A percentile compares a stretch with the other conserved stretches of the same genome.
Evolutionary conservation across 1,284 basidiomycete species (phyloP).

Genomic region (Pyrrhoderma noxium): DNA sequence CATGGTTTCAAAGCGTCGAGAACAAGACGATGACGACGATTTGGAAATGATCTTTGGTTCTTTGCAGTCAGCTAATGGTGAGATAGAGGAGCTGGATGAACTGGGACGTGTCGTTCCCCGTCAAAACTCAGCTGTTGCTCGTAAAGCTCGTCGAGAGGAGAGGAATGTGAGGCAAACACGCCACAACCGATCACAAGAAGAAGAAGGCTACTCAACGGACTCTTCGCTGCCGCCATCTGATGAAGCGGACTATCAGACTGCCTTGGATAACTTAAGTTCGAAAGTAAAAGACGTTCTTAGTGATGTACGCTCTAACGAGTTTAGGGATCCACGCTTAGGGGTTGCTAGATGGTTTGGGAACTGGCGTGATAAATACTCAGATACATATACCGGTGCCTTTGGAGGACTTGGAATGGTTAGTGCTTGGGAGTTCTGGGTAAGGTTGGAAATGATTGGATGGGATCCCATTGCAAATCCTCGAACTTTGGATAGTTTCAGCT

Average conservation of each 20-base stretch:
- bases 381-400: slow-evolving; percentile 85
- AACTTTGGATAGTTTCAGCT: slow-evolving; percentile 73
- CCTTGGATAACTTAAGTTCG: slow-evolving; percentile 48
- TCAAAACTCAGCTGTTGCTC: slow-evolving; percentile 37
- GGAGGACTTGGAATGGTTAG: slow-evolving; percentile 84
- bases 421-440: slow-evolving; percentile 94
- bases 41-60: slow-evolving; percentile 67
- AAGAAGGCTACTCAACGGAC: slow-evolving; percentile 86
- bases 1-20: slow-evolving; percentile 61
- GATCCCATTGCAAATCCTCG: slow-evolving; percentile 55
- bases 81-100: slow-evolving; percentile 52
- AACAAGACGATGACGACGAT: slow-evolving; percentile 77
- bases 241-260: slow-evolving; percentile 60
- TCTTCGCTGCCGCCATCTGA: slow-evolving; percentile 62
- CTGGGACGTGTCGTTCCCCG: slow-evolving; percentile 48
- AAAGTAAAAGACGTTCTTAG: slow-evolving; percentile 56
- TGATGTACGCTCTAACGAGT: slow-evolving; percentile 86
- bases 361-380: slow-evolving; percentile 72
- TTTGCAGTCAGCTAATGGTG: slow-evolving; percentile 30
- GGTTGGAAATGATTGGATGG: slow-evolving; percentile 84
- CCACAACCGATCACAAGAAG: slow-evolving; percentile 40
- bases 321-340: slow-evolving; percentile 74
- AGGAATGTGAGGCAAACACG: slow-evolving; percentile 42
- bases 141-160: slow-evolving; percentile 48
- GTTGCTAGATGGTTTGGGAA: slow-evolving; percentile 64